phyloP scores from a whole-genome alignment of 192 early-diverging fungal species.

The Backusella sp. region DNA sequence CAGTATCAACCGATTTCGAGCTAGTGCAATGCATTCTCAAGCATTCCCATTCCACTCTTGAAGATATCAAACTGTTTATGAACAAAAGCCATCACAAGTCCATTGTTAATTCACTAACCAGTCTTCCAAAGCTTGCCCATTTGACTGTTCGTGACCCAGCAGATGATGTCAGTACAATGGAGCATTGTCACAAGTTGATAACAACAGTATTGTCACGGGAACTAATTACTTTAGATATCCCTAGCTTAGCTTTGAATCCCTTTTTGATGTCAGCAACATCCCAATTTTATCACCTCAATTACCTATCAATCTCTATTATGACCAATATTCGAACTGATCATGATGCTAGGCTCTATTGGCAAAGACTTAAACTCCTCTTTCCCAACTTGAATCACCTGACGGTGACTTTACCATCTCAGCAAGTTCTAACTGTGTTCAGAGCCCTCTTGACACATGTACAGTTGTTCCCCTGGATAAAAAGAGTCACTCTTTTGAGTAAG shows the following conservation, averaged over 20 bases:
- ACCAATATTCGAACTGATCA: neutral
- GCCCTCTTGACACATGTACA: neutral
- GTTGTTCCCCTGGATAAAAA: slow-evolving; percentile 16
- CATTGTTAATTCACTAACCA: neutral
- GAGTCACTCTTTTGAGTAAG: neutral
- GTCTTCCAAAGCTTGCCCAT: neutral
- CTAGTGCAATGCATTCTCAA: slow-evolving; percentile 4
- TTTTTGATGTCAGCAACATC: neutral
- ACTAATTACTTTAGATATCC: slow-evolving; percentile 4
- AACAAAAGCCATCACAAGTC: slow-evolving; percentile 3
- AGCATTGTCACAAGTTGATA: slow-evolving; percentile 5
- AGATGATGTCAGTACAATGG: slow-evolving; percentile 12
- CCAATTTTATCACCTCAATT: slow-evolving; percentile 1
- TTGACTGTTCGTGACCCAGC: slow-evolving; percentile 14
- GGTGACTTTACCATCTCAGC: neutral
- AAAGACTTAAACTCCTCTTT: neutral
- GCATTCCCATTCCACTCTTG: neutral
- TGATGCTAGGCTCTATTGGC: slow-evolving; percentile 8
- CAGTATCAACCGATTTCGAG: neutral
- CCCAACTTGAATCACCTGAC: slow-evolving; percentile 11
- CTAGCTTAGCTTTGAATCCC: slow-evolving; percentile 1
- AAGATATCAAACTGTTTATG: slow-evolving; percentile 8
- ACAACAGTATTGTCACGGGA: slow-evolving; percentile 1
- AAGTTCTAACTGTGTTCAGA: neutral
- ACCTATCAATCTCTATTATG: neutral